These are phyloP conservation scores for Ambrosiella cleistominuta DNA, from an alignment of 2,329 filamentous ascomycete genomes.

Conservation along the genomic window DNA sequence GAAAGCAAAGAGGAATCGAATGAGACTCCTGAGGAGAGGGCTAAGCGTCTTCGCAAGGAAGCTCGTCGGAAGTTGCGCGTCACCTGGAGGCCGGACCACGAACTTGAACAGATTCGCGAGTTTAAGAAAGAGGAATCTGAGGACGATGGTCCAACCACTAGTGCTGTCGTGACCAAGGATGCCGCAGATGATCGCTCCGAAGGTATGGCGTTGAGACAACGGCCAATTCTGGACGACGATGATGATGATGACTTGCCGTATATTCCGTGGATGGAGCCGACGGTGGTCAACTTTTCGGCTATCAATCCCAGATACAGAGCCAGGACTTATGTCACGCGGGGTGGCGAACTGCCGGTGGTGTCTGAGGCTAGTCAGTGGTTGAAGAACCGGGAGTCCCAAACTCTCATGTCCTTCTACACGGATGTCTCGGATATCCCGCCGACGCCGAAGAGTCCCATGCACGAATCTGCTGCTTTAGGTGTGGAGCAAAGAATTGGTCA, in stretches of 20 bases:
- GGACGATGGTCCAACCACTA: conserved; percentile 40
- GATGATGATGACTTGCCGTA: conserved; percentile 39
- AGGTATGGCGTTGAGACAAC: conserved; percentile 48
- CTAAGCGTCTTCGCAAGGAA: conserved; percentile 54
- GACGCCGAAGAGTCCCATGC: conserved; percentile 35
- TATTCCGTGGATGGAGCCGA: conserved; percentile 34
- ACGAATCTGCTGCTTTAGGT: conserved; percentile 18
- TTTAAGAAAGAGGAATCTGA: conserved; percentile 59
- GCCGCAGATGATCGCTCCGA: conserved; percentile 57
- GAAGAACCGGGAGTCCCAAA: conserved; percentile 37
- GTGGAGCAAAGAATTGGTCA: conserved; percentile 19
- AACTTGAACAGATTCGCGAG: conserved; percentile 47
- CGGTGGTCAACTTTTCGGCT: conserved; percentile 27
- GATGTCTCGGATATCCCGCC: conserved; percentile 36
- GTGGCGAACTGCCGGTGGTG: conserved; percentile 31
- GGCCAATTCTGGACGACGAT: conserved; percentile 36
- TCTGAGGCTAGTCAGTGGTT: conserved; percentile 40
- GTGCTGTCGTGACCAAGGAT: conserved; percentile 51
- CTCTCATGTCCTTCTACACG: conserved; percentile 44
- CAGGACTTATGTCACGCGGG: conserved; percentile 35
- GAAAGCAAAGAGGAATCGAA: conserved; percentile 32
- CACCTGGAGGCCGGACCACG: conserved; percentile 48
- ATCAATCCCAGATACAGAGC: conserved; percentile 29
- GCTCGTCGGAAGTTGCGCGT: conserved; percentile 52
- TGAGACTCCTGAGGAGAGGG: conserved; percentile 51